Evolutionary conservation across 2,329 filamentous ascomycete genomes (phyloP).

Genomic region (Neofusicoccum umdonicola): DNA sequence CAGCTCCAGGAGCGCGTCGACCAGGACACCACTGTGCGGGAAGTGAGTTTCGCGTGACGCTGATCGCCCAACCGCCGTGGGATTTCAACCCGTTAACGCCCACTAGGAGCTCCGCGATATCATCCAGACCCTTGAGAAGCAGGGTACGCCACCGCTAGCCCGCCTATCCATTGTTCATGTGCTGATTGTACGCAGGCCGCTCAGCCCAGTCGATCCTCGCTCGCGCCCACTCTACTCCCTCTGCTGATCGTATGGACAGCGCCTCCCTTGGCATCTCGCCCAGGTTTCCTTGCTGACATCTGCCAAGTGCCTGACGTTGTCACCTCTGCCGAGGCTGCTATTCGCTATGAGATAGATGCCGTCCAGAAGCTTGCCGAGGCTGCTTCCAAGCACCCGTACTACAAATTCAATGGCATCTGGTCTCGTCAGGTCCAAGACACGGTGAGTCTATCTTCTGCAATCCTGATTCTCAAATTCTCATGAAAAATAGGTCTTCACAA

Average conservation of each 20-base stretch:
- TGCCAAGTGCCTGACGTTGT: conserved; percentile 66
- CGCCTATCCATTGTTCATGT: not conserved
- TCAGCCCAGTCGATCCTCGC: conserved; percentile 81
- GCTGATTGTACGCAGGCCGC: conserved; percentile 52
- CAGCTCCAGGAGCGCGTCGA: conserved; percentile 86
- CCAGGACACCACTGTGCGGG: conserved; percentile 76
- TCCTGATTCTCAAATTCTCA: not conserved
- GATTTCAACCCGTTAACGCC: conserved; percentile 21
- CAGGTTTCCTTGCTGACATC: conserved; percentile 16
- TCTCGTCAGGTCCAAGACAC: conserved; percentile 78
- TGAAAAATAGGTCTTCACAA: conserved; percentile 51
- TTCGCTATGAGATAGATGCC: conserved; percentile 69
- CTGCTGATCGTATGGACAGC: conserved; percentile 54
- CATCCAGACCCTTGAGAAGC: conserved; percentile 76
- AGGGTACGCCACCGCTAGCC: conserved; percentile 46
- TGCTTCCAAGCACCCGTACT: conserved; percentile 88
- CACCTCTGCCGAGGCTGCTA: conserved; percentile 64
- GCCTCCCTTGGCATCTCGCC: not conserved
- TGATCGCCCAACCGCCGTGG: not conserved
- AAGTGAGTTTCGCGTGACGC: conserved; percentile 48
- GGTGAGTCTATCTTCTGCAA: conserved; percentile 49
- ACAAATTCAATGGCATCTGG: conserved; percentile 96
- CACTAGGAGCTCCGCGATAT: conserved; percentile 70
- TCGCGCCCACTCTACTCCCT: conserved; percentile 82
- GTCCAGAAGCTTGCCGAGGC: conserved; percentile 68